Percentiles rank a stretch among this genome's conserved stretches.
Evolutionary conservation across 208 protist species (phyloP).

Genomic region (Zelonia costaricensis): DNA sequence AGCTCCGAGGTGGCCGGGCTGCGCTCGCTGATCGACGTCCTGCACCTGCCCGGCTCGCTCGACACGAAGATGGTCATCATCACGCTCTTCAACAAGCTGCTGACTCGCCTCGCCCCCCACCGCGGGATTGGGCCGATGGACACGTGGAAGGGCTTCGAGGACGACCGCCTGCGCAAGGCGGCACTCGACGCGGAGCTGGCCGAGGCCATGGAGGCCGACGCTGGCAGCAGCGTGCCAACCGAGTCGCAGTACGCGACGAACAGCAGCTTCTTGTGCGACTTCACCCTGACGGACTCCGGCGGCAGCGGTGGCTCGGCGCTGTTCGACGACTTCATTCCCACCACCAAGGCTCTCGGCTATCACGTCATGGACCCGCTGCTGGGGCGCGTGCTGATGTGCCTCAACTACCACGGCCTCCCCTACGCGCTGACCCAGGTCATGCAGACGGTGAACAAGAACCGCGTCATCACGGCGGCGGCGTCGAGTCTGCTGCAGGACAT

Average conservation of each 20-base stretch:
- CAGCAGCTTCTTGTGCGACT: conserved; percentile 26
- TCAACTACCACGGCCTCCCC: conserved; percentile 84
- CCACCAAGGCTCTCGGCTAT: conserved; percentile 86
- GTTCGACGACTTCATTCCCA: conserved; percentile 64
- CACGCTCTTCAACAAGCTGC: conserved; percentile 81
- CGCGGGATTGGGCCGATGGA: conserved; percentile 66
- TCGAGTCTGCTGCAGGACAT: conserved; percentile 81
- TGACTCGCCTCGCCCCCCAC: conserved; percentile 76
- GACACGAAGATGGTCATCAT: conserved; percentile 90
- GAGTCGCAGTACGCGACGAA: conserved; percentile 11
- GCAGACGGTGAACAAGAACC: conserved; percentile 49
- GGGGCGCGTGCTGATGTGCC: conserved; percentile 62
- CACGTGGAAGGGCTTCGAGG: conserved; percentile 68
- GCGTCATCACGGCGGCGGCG: conserved; percentile 49
- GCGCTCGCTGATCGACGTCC: conserved; percentile 78
- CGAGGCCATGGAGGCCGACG: conserved; percentile 13
- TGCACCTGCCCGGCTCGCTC: conserved; percentile 80
- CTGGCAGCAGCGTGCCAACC: conserved; percentile 4
- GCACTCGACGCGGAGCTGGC: conserved; percentile 22
- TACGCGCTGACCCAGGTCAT: conserved; percentile 75
- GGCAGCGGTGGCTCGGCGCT: conserved; percentile 29
- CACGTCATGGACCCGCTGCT: conserved; percentile 84
- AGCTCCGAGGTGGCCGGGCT: conserved; percentile 74
- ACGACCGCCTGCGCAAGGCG: conserved; percentile 47
- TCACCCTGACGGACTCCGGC: conserved; percentile 14